phyloP scores from a whole-genome alignment of 2,329 filamentous ascomycete genomes.

The Colletotrichum sidae region DNA sequence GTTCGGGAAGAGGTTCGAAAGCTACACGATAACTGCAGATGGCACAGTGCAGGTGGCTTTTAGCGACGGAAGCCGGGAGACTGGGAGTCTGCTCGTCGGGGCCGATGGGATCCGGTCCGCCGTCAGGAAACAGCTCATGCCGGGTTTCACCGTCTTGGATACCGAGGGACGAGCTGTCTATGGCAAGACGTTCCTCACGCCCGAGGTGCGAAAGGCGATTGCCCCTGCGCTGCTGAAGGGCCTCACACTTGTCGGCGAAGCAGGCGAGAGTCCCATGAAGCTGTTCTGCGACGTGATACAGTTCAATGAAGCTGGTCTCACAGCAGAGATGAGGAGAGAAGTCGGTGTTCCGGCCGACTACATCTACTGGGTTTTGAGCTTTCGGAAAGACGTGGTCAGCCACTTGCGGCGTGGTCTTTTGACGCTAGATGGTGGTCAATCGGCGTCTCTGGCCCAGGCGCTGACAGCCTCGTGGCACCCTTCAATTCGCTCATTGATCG shows the following conservation, averaged over 20 bases:
- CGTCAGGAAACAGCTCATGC: conserved; percentile 51
- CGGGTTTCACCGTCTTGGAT: conserved; percentile 49
- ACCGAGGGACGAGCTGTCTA: conserved; percentile 52
- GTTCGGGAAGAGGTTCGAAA: conserved; percentile 46
- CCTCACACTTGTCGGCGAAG: conserved; percentile 41
- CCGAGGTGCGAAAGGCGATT: conserved; percentile 40
- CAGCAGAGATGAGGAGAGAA: background rate
- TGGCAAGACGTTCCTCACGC: conserved; percentile 51
- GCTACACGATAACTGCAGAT: conserved; percentile 34
- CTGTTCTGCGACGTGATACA: conserved; percentile 31
- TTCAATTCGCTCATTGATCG: conserved; percentile 5
- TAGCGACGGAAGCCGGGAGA: conserved; percentile 45
- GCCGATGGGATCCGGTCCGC: conserved; percentile 51
- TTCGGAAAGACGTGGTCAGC: conserved; percentile 14
- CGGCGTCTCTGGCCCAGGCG: background rate
- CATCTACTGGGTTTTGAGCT: conserved; percentile 48
- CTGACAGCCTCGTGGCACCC: conserved; percentile 13
- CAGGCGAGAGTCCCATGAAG: conserved; percentile 36
- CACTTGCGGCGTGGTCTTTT: background rate
- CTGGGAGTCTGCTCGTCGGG: conserved; percentile 50
- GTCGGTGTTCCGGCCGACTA: conserved; percentile 44
- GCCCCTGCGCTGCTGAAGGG: conserved; percentile 38
- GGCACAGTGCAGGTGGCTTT: conserved; percentile 45
- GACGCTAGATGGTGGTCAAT: background rate
- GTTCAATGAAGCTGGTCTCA: conserved; percentile 20